Percentiles rank a stretch among this genome's conserved stretches.
Conservation (phyloP, 768 basidiomycete genomes). For the Amanita polypyramis region DNA sequence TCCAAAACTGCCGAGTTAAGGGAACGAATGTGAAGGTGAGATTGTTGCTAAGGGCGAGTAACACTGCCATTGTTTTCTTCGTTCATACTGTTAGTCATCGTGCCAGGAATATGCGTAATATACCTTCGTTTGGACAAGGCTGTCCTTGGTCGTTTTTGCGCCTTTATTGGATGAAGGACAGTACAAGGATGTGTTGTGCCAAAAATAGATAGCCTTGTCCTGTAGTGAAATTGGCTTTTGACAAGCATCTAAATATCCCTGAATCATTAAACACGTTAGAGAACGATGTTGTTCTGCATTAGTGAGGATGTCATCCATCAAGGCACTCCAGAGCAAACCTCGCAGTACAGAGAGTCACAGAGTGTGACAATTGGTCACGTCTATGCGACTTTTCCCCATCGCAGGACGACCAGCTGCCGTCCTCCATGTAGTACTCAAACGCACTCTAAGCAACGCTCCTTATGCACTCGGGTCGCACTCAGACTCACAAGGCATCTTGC, state of each 20-base stretch:
- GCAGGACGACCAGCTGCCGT: neutral
- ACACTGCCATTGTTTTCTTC: neutral
- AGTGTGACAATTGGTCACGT: neutral
- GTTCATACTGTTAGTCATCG: neutral
- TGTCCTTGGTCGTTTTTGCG: neutral
- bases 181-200: neutral
- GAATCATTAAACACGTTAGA: neutral
- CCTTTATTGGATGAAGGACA: constrained; percentile 2
- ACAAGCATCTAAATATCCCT: neutral
- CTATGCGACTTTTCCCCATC: too few relatives aligned
- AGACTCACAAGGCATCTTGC: neutral
- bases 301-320: too few relatives aligned
- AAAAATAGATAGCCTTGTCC: neutral
- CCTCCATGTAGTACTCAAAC: neutral
- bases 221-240: neutral
- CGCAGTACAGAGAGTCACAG: neutral
- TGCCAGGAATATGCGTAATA: neutral
- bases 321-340: too few relatives aligned
- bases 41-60: neutral
- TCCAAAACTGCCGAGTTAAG: neutral
- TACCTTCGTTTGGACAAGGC: neutral
- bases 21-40: neutral
- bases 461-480: neutral
- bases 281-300: neutral
- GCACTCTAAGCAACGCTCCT: neutral